Evolutionary conservation across 306 rosid genomes (phyloP).

Genomic region (Bauhinia variegata): DNA sequence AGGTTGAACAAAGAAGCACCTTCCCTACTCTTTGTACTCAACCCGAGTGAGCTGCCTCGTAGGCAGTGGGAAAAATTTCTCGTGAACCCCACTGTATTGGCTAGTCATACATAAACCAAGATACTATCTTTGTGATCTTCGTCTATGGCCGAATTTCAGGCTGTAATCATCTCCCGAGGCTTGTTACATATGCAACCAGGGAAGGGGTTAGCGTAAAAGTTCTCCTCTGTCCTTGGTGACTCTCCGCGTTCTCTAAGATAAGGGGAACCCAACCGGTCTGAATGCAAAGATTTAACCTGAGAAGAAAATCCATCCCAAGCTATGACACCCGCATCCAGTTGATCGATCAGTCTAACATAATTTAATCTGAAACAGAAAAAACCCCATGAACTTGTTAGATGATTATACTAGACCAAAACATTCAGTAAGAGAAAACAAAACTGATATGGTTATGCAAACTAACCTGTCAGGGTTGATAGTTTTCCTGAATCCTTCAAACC

Average conservation of each 20-base stretch:
- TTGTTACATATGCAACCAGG: slow-evolving; percentile 91
- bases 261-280: slow-evolving; percentile 77
- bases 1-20: slow-evolving; percentile 40
- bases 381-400: slow-evolving; percentile 20
- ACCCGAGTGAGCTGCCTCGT: slow-evolving; percentile 42
- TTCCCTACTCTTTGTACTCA: no score
- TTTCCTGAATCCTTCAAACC: slow-evolving; percentile 86
- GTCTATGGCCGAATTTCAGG: slow-evolving; percentile 44
- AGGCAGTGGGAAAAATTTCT: slow-evolving; percentile 38
- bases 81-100: slow-evolving; percentile 26
- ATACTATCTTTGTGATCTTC: slow-evolving; percentile 52
- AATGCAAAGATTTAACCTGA: slow-evolving; percentile 62
- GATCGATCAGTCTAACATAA: slow-evolving; percentile 78
- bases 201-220: slow-evolving; percentile 87
- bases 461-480: slow-evolving; percentile 95
- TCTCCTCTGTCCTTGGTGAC: slow-evolving; percentile 85
- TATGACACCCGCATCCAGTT: slow-evolving; percentile 51
- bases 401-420: not conserved
- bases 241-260: slow-evolving; percentile 73
- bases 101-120: slow-evolving; percentile 20
- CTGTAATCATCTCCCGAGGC: slow-evolving; percentile 45
- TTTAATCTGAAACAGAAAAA: slow-evolving; percentile 57
- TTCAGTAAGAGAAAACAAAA: not conserved
- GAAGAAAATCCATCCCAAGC: slow-evolving; percentile 73
- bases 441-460: slow-evolving; percentile 16